Percentiles rank a stretch among this genome's conserved stretches.
These are phyloP conservation scores for Thozetella sp. DNA, from an alignment of 495 filamentous ascomycete genomes.

Conservation along the genomic window DNA sequence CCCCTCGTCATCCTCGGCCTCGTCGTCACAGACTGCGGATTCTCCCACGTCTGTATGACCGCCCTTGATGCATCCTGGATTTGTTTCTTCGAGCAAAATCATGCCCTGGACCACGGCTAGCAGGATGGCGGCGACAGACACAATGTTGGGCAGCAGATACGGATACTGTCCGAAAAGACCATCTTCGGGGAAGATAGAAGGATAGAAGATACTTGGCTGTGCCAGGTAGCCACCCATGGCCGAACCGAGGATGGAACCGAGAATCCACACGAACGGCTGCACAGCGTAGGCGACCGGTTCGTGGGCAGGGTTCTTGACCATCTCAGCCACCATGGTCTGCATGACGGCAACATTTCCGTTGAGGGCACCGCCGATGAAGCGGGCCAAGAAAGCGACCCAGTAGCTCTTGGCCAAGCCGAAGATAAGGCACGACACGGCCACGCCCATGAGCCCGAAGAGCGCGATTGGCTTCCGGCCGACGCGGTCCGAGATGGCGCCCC, in stretches of 20 bases:
- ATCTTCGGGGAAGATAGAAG: slow-evolving; percentile 64
- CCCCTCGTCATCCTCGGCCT: slow-evolving; percentile 21
- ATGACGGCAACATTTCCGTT: slow-evolving; percentile 73
- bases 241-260: slow-evolving; percentile 81
- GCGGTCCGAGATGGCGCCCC: slow-evolving; percentile 81
- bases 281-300: slow-evolving; percentile 83
- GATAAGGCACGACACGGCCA: slow-evolving; percentile 81
- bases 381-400: slow-evolving; percentile 73
- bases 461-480: slow-evolving; percentile 84
- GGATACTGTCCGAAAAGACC: slow-evolving; percentile 76
- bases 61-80: slow-evolving; percentile 40
- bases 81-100: slow-evolving; percentile 87
- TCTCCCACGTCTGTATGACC: slow-evolving; percentile 8
- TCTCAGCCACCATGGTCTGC: slow-evolving; percentile 87
- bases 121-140: slow-evolving; percentile 72
- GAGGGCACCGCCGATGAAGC: slow-evolving; percentile 79
- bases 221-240: slow-evolving; percentile 80
- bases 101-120: slow-evolving; percentile 74
- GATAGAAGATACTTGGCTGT: slow-evolving; percentile 75
- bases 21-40: slow-evolving; percentile 13
- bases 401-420: slow-evolving; percentile 82
- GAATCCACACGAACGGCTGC: slow-evolving; percentile 91
- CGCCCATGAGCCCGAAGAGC: slow-evolving; percentile 77
- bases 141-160: slow-evolving; percentile 83
- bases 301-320: slow-evolving; percentile 82